phyloP scores from a whole-genome alignment of 2,329 filamentous ascomycete species.

The Dendrostoma leiphaemia region DNA sequence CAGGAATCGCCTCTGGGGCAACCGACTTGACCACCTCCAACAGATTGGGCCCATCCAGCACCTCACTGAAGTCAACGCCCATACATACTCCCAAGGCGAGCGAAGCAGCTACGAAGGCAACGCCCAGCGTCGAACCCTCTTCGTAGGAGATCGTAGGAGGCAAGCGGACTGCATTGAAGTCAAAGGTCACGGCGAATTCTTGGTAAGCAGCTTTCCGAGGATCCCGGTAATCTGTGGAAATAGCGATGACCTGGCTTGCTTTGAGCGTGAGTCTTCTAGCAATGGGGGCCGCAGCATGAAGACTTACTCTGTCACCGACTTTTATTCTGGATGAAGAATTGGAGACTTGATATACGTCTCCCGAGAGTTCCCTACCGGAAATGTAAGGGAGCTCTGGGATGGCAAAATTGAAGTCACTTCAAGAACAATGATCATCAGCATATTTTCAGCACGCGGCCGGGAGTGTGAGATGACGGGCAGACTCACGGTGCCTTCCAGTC shows the following conservation, averaged over 20 bases:
- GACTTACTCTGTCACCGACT: conserved; percentile 50
- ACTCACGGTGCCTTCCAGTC: conserved; percentile 73
- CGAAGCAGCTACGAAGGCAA: conserved; percentile 69
- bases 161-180: conserved; percentile 64
- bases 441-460: not conserved
- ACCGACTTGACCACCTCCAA: conserved; percentile 47
- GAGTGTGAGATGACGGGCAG: not conserved
- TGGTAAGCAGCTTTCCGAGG: conserved; percentile 71
- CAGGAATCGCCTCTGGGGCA: conserved; percentile 47
- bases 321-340: conserved; percentile 46
- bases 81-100: conserved; percentile 68
- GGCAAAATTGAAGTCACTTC: conserved; percentile 67
- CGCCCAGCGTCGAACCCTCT: conserved; percentile 62
- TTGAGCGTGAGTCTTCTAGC: not conserved
- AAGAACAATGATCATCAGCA: not conserved
- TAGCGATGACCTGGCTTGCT: conserved; percentile 51
- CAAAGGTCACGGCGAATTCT: conserved; percentile 63
- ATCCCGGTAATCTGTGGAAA: conserved; percentile 73
- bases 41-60: conserved; percentile 58
- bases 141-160: conserved; percentile 51
- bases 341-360: conserved; percentile 53
- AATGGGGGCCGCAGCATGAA: not conserved
- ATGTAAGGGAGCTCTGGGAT: conserved; percentile 68
- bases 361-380: conserved; percentile 68
- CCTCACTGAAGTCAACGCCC: conserved; percentile 60